Percentiles rank a stretch among this genome's conserved stretches.
Evolutionary conservation across 257 asterid genomes (phyloP).

Genomic region (Ilex aquifolium): DNA sequence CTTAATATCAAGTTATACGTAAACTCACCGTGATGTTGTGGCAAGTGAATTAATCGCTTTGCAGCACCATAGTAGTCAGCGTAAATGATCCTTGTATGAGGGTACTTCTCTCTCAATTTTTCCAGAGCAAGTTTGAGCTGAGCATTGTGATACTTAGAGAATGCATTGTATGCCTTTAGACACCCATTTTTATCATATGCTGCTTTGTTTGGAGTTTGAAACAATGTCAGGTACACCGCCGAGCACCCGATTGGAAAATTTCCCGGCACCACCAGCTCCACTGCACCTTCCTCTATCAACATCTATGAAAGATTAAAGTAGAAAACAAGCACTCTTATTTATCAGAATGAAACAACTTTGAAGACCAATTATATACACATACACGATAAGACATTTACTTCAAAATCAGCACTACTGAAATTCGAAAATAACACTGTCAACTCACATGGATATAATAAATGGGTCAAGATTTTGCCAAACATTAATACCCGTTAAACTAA

Average conservation of each 20-base stretch:
- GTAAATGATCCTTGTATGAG: conserved; percentile 56
- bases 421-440: too few relatives aligned
- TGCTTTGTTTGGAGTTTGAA: conserved; percentile 32
- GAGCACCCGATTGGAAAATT: conserved; percentile 79
- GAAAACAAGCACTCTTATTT: not conserved
- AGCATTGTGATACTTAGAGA: conserved; percentile 57
- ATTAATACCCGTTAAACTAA: too few relatives aligned
- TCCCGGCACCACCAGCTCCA: conserved; percentile 61
- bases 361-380: not conserved
- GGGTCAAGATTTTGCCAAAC: too few relatives aligned
- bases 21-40: conserved; percentile 49
- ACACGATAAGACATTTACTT: too few relatives aligned
- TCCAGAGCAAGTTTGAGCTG: conserved; percentile 51
- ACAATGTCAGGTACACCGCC: conserved; percentile 59
- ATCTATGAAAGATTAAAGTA: conserved; percentile 17
- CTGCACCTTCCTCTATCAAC: conserved; percentile 75
- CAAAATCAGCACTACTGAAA: too few relatives aligned
- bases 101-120: conserved; percentile 37
- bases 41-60: conserved; percentile 46
- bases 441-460: too few relatives aligned
- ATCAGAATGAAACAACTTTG: not conserved
- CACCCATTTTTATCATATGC: conserved; percentile 72
- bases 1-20: too few relatives aligned
- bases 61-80: conserved; percentile 77
- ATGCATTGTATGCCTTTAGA: conserved; percentile 53